A percentile compares a stretch with the other conserved stretches of the same genome.
Conservation (phyloP, 2,329 filamentous ascomycete species). For the Penicillium sp. region DNA sequence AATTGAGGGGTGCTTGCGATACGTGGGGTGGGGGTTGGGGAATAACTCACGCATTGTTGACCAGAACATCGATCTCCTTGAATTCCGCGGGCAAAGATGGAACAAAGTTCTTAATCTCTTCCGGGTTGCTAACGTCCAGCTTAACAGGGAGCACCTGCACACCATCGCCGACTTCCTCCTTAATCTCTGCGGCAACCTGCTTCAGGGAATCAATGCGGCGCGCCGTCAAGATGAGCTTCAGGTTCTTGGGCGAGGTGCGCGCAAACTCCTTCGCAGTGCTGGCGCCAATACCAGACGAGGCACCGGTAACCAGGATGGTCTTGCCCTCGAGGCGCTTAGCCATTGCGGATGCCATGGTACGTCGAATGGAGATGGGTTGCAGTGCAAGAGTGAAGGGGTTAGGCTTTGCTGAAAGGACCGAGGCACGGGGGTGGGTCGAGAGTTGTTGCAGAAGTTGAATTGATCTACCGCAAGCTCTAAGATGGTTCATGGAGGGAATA, state of each 20-base stretch:
- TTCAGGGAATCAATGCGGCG: slow-evolving; percentile 78
- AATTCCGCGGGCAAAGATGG: slow-evolving; percentile 76
- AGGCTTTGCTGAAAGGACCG: slow-evolving; percentile 24
- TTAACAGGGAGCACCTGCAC: slow-evolving; percentile 82
- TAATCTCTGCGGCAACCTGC: slow-evolving; percentile 76
- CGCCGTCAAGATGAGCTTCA: slow-evolving; percentile 89
- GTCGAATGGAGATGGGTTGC: slow-evolving; percentile 30
- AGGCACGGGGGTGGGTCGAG: slow-evolving; percentile 12
- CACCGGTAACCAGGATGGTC: slow-evolving; percentile 88
- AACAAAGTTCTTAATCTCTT: slow-evolving; percentile 75
- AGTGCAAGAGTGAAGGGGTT: slow-evolving; percentile 24
- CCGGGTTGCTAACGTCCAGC: slow-evolving; percentile 82
- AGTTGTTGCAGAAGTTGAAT: slow-evolving; percentile 28
- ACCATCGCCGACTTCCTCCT: slow-evolving; percentile 73
- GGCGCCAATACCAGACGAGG: slow-evolving; percentile 86
- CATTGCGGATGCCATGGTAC: slow-evolving; percentile 70
- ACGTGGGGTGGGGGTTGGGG: neutral
- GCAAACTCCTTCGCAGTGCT: slow-evolving; percentile 85
- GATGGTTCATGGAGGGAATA: slow-evolving; percentile 32
- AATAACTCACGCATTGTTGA: slow-evolving; percentile 94
- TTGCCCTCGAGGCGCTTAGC: slow-evolving; percentile 88
- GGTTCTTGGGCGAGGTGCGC: slow-evolving; percentile 74
- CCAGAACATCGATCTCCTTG: slow-evolving; percentile 80
- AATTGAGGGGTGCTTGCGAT: neutral
- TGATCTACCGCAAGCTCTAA: slow-evolving; percentile 28